Evolutionary conservation across 805 yeast species (phyloP), one percentile per base, ranked within the genome.

Genomic region (Dipodascus albidus): DNA sequence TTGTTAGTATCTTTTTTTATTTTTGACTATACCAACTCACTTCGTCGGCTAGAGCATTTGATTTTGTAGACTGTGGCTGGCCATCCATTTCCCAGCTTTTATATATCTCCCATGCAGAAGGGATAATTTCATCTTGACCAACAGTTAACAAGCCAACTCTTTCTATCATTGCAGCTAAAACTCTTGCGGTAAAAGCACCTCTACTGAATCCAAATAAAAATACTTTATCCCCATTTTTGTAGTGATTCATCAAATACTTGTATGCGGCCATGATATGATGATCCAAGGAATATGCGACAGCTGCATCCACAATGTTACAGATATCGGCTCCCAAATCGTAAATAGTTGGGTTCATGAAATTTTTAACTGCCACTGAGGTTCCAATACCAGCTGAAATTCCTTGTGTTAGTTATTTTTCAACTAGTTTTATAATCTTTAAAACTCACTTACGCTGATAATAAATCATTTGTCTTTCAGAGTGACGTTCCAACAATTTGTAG

Each of bases 121-220:
- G 66, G 1, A 77, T 75, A 74, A 81, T 70, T 42, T 75, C 76
- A 52, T 79, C 83, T 27, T 79, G 65, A 0, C 87, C 87, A 15
- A 59, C 62, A 53, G 75, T 73, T 51, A 83, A 64, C 11, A 83
- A 63, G 0, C 87, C 88, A n/a, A 82, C 80, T 44, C 77, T 65
- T 56, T 78, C 83, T 15, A 83, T 67, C 85, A 83, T 79, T 0
- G 85, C 85, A 1, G 82, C 78, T 21, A 83, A 63, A 0, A 82
- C 79, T 48, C 87, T 70, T 0, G 85, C 86, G 3, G 79, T 72
- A 60, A 81, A 81, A 3, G 86, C 83, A 9, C 88, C 89, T 24
- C 88, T 70, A 51, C 58, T 53, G 50, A 50, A 59, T n/a, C 62
- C 62, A 48, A 59, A 59, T 50, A 59, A 42, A 54, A 54, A 59